Evolutionary conservation across 106 monocot genomes (phyloP), one percentile per base, ranked within the genome.

Genomic region (Cymbidium sinense): DNA sequence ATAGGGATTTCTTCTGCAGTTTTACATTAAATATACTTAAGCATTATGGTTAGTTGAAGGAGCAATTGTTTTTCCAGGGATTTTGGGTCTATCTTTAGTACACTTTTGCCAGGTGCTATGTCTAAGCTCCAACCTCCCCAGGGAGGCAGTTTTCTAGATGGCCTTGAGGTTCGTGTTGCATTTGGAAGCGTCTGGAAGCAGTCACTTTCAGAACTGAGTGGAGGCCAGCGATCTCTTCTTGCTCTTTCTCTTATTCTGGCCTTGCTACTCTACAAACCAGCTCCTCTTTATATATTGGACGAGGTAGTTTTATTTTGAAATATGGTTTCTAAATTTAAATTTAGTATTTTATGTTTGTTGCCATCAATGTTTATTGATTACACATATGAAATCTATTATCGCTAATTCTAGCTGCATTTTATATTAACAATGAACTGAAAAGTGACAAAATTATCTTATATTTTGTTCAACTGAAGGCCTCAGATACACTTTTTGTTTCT

Each of bases 111-210:
- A 8, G 99, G 99, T 2, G 91, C 99, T 74, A 95, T 90, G 92
- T 90, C 99, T 62, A 95, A 95, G 64, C 90, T 99, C 65, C 92
- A 99, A 61, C 95, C 99, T 75, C 82, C 99, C 7, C 95, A 99
- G 64, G 90, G 92, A 25, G 82, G 89, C 50, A 86, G 76, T 70
- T 99, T 95, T 80, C 80, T 99, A 50, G 99, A 99, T 85, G 99
- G 99, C 37, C 95, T 99, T 75, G 99, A 95, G 80, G 99, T 99
- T 72, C 99, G 99, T 77, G 92, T 99, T 81, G 99, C 99, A 76
- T 99, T 99, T 90, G 99, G 99, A 75, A 89, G 73, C 81, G 94
- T 99, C n/a, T 99, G 99, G 99, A 99, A 99, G 82, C 99, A 99
- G 76, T 99, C 99, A 62, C 81, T 99, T 20, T 95, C 99, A 51